Conservation (phyloP, 495 filamentous ascomycete genomes). For the Saxispiralis lemnorum region DNA sequence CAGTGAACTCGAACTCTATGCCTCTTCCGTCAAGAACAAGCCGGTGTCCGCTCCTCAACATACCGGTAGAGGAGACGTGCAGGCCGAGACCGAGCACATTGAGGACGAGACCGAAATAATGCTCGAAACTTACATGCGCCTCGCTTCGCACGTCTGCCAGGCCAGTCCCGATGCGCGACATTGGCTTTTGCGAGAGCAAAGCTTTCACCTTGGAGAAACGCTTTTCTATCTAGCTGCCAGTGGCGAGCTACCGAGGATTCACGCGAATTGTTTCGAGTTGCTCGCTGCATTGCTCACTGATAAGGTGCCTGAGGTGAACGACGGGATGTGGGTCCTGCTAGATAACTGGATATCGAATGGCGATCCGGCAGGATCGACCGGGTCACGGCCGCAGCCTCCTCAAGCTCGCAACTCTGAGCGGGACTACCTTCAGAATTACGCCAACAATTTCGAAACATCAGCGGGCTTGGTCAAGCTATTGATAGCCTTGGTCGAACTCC, state of each 20-base stretch:
- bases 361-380: slow-evolving; percentile 8
- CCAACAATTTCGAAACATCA: slow-evolving; percentile 31
- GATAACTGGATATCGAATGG: slow-evolving; percentile 49
- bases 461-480: slow-evolving; percentile 66
- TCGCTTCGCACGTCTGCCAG: slow-evolving; percentile 60
- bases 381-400: slow-evolving; percentile 1
- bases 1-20: slow-evolving; percentile 64
- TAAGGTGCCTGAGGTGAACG: slow-evolving; percentile 40
- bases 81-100: slow-evolving; percentile 43
- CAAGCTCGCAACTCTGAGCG: background rate
- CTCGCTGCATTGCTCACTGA: slow-evolving; percentile 49
- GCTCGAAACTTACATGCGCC: slow-evolving; percentile 77
- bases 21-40: slow-evolving; percentile 20
- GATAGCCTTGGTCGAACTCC: slow-evolving; percentile 45
- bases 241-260: slow-evolving; percentile 50
- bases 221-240: slow-evolving; percentile 54
- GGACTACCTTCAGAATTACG: slow-evolving; percentile 11
- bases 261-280: slow-evolving; percentile 56
- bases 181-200: slow-evolving; percentile 49
- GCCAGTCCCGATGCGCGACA: slow-evolving; percentile 48
- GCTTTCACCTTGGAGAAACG: slow-evolving; percentile 42
- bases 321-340: slow-evolving; percentile 49
- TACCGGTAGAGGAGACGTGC: background rate
- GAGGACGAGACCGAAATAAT: slow-evolving; percentile 71
- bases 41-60: background rate